Evolutionary conservation across 352 stramenopile species (phyloP).

Genomic region (Phytophthora sp.): DNA sequence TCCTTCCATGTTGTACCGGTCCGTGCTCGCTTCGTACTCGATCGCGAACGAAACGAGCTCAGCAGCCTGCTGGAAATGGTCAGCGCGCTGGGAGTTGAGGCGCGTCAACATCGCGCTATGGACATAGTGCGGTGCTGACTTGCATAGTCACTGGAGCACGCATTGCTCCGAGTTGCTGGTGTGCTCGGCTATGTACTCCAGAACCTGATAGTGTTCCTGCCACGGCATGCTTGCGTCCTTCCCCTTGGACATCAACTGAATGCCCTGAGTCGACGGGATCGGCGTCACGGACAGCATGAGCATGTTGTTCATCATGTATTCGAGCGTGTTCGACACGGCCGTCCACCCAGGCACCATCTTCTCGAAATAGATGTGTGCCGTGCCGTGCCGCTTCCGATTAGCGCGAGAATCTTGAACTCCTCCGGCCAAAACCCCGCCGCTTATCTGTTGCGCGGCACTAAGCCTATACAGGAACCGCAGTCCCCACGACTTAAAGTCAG

Average conservation of each 20-base stretch:
- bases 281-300: conserved; percentile 7
- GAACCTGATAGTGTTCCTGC: conserved; percentile 17
- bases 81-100: background rate
- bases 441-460: no score
- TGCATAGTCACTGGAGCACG: conserved; percentile 16
- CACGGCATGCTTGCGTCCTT: conserved; percentile 11
- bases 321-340: conserved; percentile 7
- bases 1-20: background rate
- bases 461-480: no score
- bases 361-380: conserved; percentile 4
- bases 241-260: conserved; percentile 10
- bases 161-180: conserved; percentile 4
- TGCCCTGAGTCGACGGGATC: background rate
- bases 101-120: conserved; percentile 1
- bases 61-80: background rate
- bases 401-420: conserved; percentile 12
- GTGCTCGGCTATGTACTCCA: conserved; percentile 16
- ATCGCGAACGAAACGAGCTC: background rate
- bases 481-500: no score
- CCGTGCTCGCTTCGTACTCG: background rate
- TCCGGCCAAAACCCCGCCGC: conserved; percentile 4
- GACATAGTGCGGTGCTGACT: background rate
- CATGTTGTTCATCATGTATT: conserved; percentile 24
- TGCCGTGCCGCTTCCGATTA: background rate
- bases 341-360: conserved; percentile 12